phyloP scores from a whole-genome alignment of 2,329 filamentous ascomycete genomes.

The Phyllachora maydis region DNA sequence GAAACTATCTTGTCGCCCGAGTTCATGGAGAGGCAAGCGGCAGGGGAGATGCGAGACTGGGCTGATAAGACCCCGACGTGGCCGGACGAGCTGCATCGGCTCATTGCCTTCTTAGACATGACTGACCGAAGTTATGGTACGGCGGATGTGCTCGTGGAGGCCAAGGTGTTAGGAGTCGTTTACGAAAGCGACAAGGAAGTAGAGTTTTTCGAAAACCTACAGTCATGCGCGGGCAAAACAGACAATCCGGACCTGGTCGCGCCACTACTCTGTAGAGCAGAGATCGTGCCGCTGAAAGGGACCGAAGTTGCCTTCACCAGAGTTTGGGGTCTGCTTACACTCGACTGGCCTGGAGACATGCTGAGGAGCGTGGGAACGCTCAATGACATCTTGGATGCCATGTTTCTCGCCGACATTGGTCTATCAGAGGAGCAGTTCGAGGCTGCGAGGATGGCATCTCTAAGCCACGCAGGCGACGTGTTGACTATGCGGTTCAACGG shows the following conservation, averaged over 20 bases:
- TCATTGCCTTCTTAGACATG: slow-evolving; percentile 41
- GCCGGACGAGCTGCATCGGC: slow-evolving; percentile 33
- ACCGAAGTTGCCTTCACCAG: too few relatives aligned
- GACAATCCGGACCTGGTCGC: too few relatives aligned
- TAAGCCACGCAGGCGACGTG: slow-evolving; percentile 5
- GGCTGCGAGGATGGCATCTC: slow-evolving; percentile 4
- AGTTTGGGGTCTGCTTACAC: too few relatives aligned
- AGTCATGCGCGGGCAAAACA: too few relatives aligned
- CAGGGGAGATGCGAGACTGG: slow-evolving; percentile 11
- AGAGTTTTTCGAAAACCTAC: too few relatives aligned
- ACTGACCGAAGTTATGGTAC: slow-evolving; percentile 40
- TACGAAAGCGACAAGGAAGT: too few relatives aligned
- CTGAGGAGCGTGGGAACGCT: slow-evolving; percentile 3
- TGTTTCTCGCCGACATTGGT: slow-evolving; percentile 6
- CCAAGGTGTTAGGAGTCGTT: too few relatives aligned
- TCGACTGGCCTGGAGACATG: too few relatives aligned
- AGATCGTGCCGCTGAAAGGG: too few relatives aligned
- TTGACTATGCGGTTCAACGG: slow-evolving; percentile 5
- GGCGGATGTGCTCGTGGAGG: slow-evolving; percentile 20
- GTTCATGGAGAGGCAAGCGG: slow-evolving; percentile 11
- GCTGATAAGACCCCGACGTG: slow-evolving; percentile 15
- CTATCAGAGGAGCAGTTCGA: slow-evolving; percentile 2
- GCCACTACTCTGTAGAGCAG: too few relatives aligned
- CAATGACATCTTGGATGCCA: slow-evolving; percentile 5
- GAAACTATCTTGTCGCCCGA: slow-evolving; percentile 22